Evolutionary conservation across 139 green algal genomes (phyloP), one percentile per base, ranked within the genome.

Genomic region (Bryopsis sp.): DNA sequence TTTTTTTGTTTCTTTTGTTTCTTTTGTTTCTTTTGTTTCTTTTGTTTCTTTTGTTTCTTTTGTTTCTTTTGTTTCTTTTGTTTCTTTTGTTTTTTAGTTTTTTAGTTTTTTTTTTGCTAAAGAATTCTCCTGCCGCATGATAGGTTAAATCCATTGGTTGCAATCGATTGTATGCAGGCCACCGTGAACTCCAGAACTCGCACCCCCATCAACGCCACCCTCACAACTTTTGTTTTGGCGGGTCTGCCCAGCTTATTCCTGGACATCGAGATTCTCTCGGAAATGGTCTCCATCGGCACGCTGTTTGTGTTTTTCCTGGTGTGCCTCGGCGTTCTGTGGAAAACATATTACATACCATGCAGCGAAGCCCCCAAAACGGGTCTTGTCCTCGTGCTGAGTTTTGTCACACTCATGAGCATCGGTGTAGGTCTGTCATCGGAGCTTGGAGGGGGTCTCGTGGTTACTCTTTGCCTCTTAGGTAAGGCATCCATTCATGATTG

Each of bases 141-240:
- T 64, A n/a, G n/a, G 29, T 28, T 59, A 5, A 48, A 5, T 47
- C 11, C 29, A 64, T 34, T 33, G 5, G 19, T 8, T 31, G 39
- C 32, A 65, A 3, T 28, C 28, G 58, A 57, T 35, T 54, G 24
- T 32, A 39, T 69, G 0, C 70, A 81, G 79, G 81, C 84, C 0
- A 39, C 62, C 0, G 80, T 95, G 43, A 65, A 85, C 47, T n/a
- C 72, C 2, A 38, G 26, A 4, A 81, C 60, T 4, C 68, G 72
- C 48, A 90, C 85, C 2, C 87, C 84, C 8, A 19, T 82, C 47
- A 72, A 81, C 39, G 84, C 88, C n/a, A 87, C 83, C 2, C 26
- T 82, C 15, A 22, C 81, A 2, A 77, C 75, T 1, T 73, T 69
- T 35, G 22, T 26, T 26, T 34, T 65, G 48, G 33, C 64, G 32